Conservation (phyloP, 352 stramenopile genomes). For the Phytophthora hybrid region DNA sequence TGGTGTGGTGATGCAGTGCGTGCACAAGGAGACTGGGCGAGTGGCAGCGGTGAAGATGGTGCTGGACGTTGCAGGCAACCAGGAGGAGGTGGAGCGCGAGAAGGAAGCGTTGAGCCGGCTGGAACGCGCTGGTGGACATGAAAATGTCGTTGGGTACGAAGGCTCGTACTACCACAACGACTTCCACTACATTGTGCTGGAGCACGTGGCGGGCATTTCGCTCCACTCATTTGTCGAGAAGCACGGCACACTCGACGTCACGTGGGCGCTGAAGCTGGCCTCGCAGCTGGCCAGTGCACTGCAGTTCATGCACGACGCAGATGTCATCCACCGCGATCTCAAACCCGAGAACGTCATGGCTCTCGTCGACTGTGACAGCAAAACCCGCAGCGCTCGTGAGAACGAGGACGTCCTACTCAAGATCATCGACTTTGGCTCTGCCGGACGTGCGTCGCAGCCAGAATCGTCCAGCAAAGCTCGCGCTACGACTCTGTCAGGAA, state of each 20-base stretch:
- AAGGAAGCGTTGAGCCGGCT: slow-evolving; percentile 61
- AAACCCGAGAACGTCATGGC: slow-evolving; percentile 91
- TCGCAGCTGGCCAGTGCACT: slow-evolving; percentile 74
- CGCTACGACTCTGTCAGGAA: slow-evolving; percentile 67
- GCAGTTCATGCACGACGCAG: slow-evolving; percentile 67
- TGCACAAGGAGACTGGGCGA: slow-evolving; percentile 65
- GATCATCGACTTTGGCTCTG: slow-evolving; percentile 91
- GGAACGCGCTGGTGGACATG: slow-evolving; percentile 66
- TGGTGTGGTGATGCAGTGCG: slow-evolving; percentile 88
- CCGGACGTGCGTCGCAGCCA: slow-evolving; percentile 38
- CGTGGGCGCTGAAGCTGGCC: slow-evolving; percentile 58
- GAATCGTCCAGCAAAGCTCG: slow-evolving; percentile 26
- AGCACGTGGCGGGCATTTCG: slow-evolving; percentile 76
- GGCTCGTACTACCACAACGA: slow-evolving; percentile 76
- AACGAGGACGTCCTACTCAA: slow-evolving; percentile 68
- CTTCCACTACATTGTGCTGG: slow-evolving; percentile 87
- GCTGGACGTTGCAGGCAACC: slow-evolving; percentile 59
- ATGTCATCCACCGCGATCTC: slow-evolving; percentile 87
- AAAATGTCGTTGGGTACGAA: slow-evolving; percentile 69
- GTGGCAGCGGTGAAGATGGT: slow-evolving; percentile 85
- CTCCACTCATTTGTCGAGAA: slow-evolving; percentile 77
- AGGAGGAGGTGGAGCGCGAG: slow-evolving; percentile 71
- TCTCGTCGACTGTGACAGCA: slow-evolving; percentile 32
- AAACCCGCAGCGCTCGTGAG: slow-evolving; percentile 4
- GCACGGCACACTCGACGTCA: slow-evolving; percentile 51